Evolutionary conservation across 495 filamentous ascomycete genomes (phyloP).

Genomic region (Wilcoxina mikolae): DNA sequence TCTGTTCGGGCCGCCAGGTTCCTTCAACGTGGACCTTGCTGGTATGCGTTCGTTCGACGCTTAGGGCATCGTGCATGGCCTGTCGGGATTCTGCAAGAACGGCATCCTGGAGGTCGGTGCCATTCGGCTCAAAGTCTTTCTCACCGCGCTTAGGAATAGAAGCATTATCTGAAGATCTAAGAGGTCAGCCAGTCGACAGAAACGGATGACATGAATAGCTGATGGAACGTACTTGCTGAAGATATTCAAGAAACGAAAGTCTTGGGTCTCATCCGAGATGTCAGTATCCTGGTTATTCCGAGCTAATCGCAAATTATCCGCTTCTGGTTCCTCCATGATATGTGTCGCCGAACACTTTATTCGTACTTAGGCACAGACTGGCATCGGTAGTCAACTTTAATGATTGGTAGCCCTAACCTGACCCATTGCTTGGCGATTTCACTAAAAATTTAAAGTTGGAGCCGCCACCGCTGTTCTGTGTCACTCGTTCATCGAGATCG

Average conservation of each 20-base stretch:
- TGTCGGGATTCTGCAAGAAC: constrained; percentile 64
- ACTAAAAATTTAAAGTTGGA: background rate
- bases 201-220: constrained; percentile 34
- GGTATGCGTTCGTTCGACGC: constrained; percentile 23
- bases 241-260: constrained; percentile 60
- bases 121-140: constrained; percentile 93
- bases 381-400: too few species aligned
- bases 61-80: constrained; percentile 79
- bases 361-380: too few species aligned
- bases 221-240: constrained; percentile 21
- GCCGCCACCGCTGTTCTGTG: background rate
- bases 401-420: too few species aligned
- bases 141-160: constrained; percentile 64
- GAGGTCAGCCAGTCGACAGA: background rate
- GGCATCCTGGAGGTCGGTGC: constrained; percentile 60
- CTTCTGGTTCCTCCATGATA: constrained; percentile 23
- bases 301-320: constrained; percentile 17
- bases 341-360: too few species aligned
- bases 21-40: constrained; percentile 20
- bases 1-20: constrained; percentile 18
- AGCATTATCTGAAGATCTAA: constrained; percentile 23
- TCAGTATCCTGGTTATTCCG: constrained; percentile 40
- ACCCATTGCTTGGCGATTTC: too few species aligned
- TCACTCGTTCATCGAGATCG: background rate
- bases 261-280: constrained; percentile 69